Evolutionary conservation across 1,284 basidiomycete genomes (phyloP), one percentile per base, ranked within the genome.

Genomic region (Neonothopanus nambi): DNA sequence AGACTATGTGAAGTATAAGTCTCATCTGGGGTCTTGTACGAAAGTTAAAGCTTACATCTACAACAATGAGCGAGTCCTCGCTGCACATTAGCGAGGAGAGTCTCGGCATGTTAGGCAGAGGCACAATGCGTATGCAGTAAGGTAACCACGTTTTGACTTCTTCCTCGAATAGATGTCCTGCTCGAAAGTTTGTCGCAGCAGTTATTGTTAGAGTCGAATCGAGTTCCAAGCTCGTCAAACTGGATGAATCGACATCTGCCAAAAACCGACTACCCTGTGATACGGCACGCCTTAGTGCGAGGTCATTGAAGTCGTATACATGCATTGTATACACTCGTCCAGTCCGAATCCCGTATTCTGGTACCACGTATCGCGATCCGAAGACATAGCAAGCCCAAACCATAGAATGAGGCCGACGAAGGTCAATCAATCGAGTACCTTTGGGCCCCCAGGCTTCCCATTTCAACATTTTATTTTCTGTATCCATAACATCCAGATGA

Each of bases 331-430:
- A 46, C 11, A 35, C n/a, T 35, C 23, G 46, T n/a, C 46, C 23
- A 9, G 51, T 46, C 11, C 55, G 37, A 42, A 7, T 12, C 11
- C 55, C 46, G 37, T 36, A 40, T 56, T 53, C 51, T 2, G 70
- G 67, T 55, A 76, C 54, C 12, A 45, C 57, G 69, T 74, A 82
- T 53, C 72, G 73, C 40, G 73, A 74, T 13, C 84, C 84, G 61
- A 74, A 77, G 23, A 83, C 76, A 59, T 80, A 82, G 67, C 84
- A 87, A 6, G 81, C 79, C 81, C 81, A 87, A 17, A 71, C 64
- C 15, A 65, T 53, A 33, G 76, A 76, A 41, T 71, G 71, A 26
- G 60, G 59, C 11, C 62, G 61, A 9, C 57, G 56, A 28, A 79
- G 59, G 28, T 52, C 37, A 15, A 43, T 40, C 57, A 81, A 61